Base-by-base conservation (phyloP, 305 asterid species). In the Ruellia speciosa region DNA sequence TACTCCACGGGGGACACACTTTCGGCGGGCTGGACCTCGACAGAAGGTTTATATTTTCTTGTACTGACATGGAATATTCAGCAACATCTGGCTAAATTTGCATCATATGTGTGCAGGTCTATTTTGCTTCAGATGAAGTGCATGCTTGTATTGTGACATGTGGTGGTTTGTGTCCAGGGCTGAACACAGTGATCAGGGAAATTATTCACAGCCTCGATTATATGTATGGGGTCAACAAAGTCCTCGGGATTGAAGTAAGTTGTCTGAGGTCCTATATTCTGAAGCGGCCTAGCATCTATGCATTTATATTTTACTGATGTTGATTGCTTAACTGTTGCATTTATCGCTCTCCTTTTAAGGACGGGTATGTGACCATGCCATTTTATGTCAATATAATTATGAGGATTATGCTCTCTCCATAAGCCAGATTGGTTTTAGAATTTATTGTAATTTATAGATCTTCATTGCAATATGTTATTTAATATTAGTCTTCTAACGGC, bases 11-110 rank as follows among this genome's bases (percentile, higher is more conserved):
- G 99, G 97, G 57, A 37, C 80, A 68, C 99, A 88, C 77, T 88
- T 92, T 74, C 90, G 96, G 63, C 90, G 99, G 20, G 99, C 99
- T 59, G 99, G 99, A 66, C 97, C 97, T 57, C 96, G 99, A 14
- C 83, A 92, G 67, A 90, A 81, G 96, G 99, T 81, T 70, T 47
- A 56, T 54, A 51, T 50, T 35, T 47, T 20, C 62, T 50, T 52
- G 24, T 19, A 19, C 18, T 18, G 5, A n/a, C 15, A 39, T 59
- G 8, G 14, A 49, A 54, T 49, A 19, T 63, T 65, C n/a, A 56
- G 19, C 14, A 20, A 53, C 34, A 2, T 17, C 52, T 65, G 64
- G 53, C 67, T 71, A 60, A 75, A 71, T 46, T 33, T 65, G 57
- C 57, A 63, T 60, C 18, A 35, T 5, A 20, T 67, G 47, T 54